phyloP scores from a whole-genome alignment of 257 asterid species.

The Solanum microdontum region DNA sequence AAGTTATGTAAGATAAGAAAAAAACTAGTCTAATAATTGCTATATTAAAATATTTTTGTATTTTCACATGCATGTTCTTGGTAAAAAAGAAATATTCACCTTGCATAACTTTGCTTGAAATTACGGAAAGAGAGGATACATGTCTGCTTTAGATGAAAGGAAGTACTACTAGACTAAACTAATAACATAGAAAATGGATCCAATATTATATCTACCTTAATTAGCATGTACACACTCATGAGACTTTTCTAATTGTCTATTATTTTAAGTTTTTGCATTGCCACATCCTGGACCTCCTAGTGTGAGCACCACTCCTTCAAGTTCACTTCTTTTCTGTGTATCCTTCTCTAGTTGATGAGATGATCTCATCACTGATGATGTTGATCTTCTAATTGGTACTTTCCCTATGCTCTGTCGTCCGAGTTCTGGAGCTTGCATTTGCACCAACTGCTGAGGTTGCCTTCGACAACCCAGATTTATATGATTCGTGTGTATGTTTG shows the following conservation, averaged over 20 bases:
- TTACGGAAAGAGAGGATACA: neutral
- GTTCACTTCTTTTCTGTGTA: conserved; percentile 36
- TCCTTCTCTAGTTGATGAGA: conserved; percentile 16
- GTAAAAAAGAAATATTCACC: neutral
- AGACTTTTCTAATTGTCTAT: neutral
- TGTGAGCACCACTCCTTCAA: conserved; percentile 68
- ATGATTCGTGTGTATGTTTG: conserved; percentile 8
- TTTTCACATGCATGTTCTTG: neutral
- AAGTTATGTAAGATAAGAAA: neutral
- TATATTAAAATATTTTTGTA: neutral
- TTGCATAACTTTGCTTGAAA: neutral
- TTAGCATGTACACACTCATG: neutral
- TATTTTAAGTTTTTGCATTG: conserved; percentile 1
- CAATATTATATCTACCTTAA: neutral
- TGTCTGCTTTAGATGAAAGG: neutral
- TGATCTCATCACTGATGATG: conserved; percentile 8
- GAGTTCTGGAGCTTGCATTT: conserved; percentile 14
- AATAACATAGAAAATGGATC: neutral
- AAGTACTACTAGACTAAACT: neutral
- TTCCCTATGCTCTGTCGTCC: conserved; percentile 11
- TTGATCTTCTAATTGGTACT: conserved; percentile 25
- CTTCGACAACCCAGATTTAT: conserved; percentile 14
- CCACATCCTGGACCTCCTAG: conserved; percentile 72
- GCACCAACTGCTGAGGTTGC: conserved; percentile 24
- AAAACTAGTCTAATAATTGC: neutral